These are phyloP conservation scores for Backusella sp. DNA, from an alignment of 192 early-diverging fungal species.

Conservation along the genomic window DNA sequence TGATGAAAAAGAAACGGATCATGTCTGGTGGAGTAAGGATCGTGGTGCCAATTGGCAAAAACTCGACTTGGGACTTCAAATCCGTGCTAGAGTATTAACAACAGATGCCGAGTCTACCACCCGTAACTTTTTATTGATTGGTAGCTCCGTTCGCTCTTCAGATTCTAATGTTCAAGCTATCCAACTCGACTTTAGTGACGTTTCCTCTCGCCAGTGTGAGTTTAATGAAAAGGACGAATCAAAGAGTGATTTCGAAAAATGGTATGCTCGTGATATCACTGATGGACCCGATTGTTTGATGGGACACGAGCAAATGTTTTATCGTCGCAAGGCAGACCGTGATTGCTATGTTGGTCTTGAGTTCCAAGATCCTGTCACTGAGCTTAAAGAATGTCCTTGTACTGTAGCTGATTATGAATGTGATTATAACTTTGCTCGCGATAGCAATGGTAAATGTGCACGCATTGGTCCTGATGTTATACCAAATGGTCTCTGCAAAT, in stretches of 20 bases:
- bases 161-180: conserved; percentile 40
- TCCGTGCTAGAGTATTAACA: conserved; percentile 67
- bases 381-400: conserved; percentile 70
- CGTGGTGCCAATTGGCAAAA: conserved; percentile 73
- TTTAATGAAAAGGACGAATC: conserved; percentile 55
- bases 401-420: conserved; percentile 89
- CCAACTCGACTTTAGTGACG: conserved; percentile 68
- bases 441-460: conserved; percentile 55
- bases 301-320: conserved; percentile 72
- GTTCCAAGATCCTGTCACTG: conserved; percentile 56
- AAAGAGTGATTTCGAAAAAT: conserved; percentile 71
- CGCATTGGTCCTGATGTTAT: conserved; percentile 52
- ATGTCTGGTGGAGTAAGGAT: conserved; percentile 75
- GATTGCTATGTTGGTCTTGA: conserved; percentile 72
- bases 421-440: conserved; percentile 76
- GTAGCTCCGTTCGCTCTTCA: conserved; percentile 23
- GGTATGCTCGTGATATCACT: conserved; percentile 57
- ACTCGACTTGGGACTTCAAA: conserved; percentile 39
- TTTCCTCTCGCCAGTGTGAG: conserved; percentile 66
- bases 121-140: conserved; percentile 65
- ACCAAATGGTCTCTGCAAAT: conserved; percentile 62
- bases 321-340: conserved; percentile 73
- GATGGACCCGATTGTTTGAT: conserved; percentile 76
- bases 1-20: conserved; percentile 48
- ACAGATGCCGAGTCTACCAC: conserved; percentile 82